Base-by-base conservation (phyloP, 176 grass and related monocot genomes). In the Zea luxurians region DNA sequence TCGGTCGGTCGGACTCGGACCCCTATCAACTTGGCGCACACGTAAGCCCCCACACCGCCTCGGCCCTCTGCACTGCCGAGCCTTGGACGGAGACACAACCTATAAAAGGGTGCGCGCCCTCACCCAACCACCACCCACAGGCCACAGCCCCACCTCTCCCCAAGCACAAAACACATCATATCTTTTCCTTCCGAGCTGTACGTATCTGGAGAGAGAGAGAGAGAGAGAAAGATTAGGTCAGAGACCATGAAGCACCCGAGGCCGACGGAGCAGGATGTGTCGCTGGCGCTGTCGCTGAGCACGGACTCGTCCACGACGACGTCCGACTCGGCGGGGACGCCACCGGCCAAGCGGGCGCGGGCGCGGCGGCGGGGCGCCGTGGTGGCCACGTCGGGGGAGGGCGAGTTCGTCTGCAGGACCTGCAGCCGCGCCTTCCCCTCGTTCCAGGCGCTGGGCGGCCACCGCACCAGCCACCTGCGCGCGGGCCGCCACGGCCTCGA, bases 401-500 rank as follows among this genome's bases (percentile, higher is more conserved):
- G 86, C 1, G 83, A 88, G 2, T 92, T 86, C 82, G 82, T 88
- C 0, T 92, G 90, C 48, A 89, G 48, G 83, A 86, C 90, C 0
- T 89, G 90, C 83, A 5, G 4, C 43, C 83, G 86, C 0, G 85
- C 86, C 17, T 92, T 92, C 73, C n/a, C 79, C 0, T 37, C 90
- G 7, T 92, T 92, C 81, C 90, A 92, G 74, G 86, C 86, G 42
- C 84, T 92, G 0, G 90, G 90, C 17, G 86, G 90, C 0, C 90
- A 89, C 75, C 83, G 79, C 2, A 89, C 86, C n/a, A 92, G 90
- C 73, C 90, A 92, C 80, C 81, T 86, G 34, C 86, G 90, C 27
- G 27, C 27, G 0, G 71, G 77, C 0, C 64, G 70, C 13, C 70
- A 61, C 72, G 86, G 77, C 4, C 86, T 76, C 4, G 75, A 85